Conservation (phyloP, 2,329 filamentous ascomycete species). For the Diaporthe vaccinii region DNA sequence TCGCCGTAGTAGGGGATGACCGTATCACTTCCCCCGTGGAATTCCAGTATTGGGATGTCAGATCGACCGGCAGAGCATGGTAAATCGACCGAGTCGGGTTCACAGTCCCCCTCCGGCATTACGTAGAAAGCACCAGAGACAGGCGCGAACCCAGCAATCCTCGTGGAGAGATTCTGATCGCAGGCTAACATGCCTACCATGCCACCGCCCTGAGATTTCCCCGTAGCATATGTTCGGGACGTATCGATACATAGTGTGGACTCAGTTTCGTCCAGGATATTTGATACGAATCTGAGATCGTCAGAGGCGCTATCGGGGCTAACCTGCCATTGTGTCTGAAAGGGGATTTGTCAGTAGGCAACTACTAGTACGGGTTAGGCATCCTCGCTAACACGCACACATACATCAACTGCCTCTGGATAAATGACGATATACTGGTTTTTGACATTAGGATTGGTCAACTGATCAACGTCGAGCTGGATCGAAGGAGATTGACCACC, state of each 20-base stretch:
- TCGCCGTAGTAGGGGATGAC: constrained; percentile 3
- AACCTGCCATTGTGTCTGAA: constrained; percentile 3
- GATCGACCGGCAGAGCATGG: neutral
- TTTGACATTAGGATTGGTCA: neutral
- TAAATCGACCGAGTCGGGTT: neutral
- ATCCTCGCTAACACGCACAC: neutral
- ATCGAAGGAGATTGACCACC: constrained; percentile 10
- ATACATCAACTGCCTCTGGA: constrained; percentile 2
- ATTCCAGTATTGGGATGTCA: neutral
- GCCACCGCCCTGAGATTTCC: neutral
- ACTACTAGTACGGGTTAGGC: neutral
- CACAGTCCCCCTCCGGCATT: neutral
- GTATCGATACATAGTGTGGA: neutral
- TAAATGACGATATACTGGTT: neutral
- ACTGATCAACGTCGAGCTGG: constrained; percentile 1
- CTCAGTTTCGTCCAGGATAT: neutral
- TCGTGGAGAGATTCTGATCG: neutral
- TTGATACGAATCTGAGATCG: neutral
- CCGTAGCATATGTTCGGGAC: neutral
- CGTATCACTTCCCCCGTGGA: neutral
- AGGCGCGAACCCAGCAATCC: constrained; percentile 1
- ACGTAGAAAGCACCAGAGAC: constrained; percentile 1
- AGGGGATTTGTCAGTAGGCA: neutral
- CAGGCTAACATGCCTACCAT: neutral
- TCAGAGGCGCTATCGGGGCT: constrained; percentile 5